Conservation (phyloP, 2,329 filamentous ascomycete genomes). For the Colletotrichum navitas region DNA sequence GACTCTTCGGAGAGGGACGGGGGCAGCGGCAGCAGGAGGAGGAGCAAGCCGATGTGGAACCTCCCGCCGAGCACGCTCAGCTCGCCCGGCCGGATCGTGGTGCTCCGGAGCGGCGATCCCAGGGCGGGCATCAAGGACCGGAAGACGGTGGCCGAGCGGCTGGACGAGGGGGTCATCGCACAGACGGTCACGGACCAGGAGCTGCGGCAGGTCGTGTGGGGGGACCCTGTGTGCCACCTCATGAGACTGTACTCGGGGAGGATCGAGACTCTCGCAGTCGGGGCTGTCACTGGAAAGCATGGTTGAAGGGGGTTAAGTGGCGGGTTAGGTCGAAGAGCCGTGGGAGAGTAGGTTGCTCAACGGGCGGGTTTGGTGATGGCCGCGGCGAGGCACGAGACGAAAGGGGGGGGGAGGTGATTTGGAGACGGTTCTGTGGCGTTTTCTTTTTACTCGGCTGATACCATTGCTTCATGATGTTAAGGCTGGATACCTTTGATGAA, state of each 20-base stretch:
- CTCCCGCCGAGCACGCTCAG: constrained; percentile 76
- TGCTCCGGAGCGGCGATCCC: constrained; percentile 68
- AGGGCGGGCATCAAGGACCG: constrained; percentile 55
- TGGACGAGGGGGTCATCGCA: constrained; percentile 74
- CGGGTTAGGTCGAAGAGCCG: background rate
- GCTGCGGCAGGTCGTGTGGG: constrained; percentile 80
- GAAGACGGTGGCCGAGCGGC: constrained; percentile 62
- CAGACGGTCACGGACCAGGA: constrained; percentile 76
- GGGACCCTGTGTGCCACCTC: constrained; percentile 82
- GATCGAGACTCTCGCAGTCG: constrained; percentile 78
- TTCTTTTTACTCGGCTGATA: constrained; percentile 1
- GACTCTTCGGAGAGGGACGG: constrained; percentile 45
- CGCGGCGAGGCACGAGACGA: too few species aligned
- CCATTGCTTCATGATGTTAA: background rate
- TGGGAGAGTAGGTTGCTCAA: fast-evolving
- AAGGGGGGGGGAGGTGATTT: background rate
- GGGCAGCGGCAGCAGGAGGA: constrained; percentile 41
- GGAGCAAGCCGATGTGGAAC: constrained; percentile 64
- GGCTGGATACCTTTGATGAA: constrained; percentile 7
- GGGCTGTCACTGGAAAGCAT: constrained; percentile 68
- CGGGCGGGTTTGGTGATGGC: too few species aligned
- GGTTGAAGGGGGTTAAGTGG: constrained; percentile 5
- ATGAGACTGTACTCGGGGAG: constrained; percentile 83
- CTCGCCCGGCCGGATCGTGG: constrained; percentile 76
- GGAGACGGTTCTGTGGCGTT: background rate